These are phyloP conservation scores for Tinospora cordifolia DNA, from an alignment of 164 flowering plant genomes.

Conservation along the genomic window DNA sequence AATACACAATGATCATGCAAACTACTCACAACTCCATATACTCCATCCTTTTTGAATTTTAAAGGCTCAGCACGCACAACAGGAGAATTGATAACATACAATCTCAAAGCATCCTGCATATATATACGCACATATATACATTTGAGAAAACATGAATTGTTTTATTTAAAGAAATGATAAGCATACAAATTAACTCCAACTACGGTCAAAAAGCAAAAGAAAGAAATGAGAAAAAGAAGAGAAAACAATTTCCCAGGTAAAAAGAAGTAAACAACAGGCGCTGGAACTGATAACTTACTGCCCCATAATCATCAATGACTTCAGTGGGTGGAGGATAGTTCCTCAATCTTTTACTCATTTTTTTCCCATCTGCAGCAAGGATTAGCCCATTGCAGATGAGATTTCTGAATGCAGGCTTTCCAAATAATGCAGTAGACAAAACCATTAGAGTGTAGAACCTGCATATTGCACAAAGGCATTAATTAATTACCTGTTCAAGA, in stretches of 20 bases:
- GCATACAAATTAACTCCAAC: not conserved
- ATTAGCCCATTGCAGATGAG: slow-evolving; percentile 97
- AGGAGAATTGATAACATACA: slow-evolving; percentile 92
- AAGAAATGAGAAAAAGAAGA: too few relatives aligned
- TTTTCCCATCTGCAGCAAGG: slow-evolving; percentile 93
- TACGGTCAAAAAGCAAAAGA: not conserved
- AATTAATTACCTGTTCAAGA: not conserved
- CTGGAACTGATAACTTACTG: slow-evolving; percentile 46
- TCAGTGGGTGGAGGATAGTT: slow-evolving; percentile 88
- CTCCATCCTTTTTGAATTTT: slow-evolving; percentile 88
- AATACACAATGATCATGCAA: not conserved
- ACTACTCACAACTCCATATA: slow-evolving; percentile 75
- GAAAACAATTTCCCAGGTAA: too few relatives aligned
- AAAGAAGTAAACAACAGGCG: not conserved
- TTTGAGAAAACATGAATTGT: too few relatives aligned
- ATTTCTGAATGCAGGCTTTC: slow-evolving; percentile 90
- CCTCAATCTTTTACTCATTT: slow-evolving; percentile 88
- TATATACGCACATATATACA: too few relatives aligned
- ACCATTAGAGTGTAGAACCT: slow-evolving; percentile 99
- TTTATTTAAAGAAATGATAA: too few relatives aligned
- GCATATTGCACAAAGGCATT: slow-evolving; percentile 15
- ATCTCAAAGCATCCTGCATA: slow-evolving; percentile 82
- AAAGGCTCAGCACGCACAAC: slow-evolving; percentile 97
- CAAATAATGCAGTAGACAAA: slow-evolving; percentile 88
- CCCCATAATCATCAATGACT: slow-evolving; percentile 83